A percentile compares a stretch with the other conserved stretches of the same genome.
Conservation (phyloP, 2,329 filamentous ascomycete species). For the Venturia asperata region DNA sequence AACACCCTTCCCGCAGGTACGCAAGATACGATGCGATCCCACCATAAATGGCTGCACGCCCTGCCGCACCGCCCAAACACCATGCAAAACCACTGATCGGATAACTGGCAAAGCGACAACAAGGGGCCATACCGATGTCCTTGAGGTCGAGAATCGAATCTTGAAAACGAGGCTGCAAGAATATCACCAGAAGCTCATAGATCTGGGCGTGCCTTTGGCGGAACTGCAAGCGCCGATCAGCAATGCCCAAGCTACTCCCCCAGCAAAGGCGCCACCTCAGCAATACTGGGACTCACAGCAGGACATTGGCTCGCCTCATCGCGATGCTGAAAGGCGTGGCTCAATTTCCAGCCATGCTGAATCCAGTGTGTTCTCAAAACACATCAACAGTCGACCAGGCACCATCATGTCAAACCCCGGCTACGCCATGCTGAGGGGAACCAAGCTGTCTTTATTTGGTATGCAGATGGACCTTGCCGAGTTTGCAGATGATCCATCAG, state of each 20-base stretch:
- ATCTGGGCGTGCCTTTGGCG: conserved; percentile 14
- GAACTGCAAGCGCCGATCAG: neutral
- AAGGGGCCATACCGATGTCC: conserved; percentile 68
- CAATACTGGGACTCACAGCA: conserved; percentile 12
- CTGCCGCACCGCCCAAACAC: conserved; percentile 66
- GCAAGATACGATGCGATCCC: conserved; percentile 83
- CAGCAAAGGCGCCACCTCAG: neutral
- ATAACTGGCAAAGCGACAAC: conserved; percentile 75
- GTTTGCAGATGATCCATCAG: conserved; percentile 59
- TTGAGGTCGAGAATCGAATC: conserved; percentile 65
- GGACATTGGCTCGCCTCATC: conserved; percentile 1
- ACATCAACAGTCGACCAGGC: conserved; percentile 8
- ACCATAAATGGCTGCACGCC: conserved; percentile 74
- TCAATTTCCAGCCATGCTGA: conserved; percentile 1
- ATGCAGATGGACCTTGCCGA: conserved; percentile 72
- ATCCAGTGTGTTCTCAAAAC: neutral
- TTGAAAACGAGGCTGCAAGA: conserved; percentile 57
- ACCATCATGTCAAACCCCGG: neutral
- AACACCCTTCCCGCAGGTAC: conserved; percentile 45
- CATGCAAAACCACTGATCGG: conserved; percentile 79
- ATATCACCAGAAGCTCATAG: conserved; percentile 32
- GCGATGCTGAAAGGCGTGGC: neutral
- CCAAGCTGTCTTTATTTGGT: conserved; percentile 68
- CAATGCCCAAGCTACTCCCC: neutral
- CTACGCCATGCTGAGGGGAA: conserved; percentile 68